Base-by-base conservation (phyloP, 305 asterid genomes). In the Euphrasia arctica region DNA sequence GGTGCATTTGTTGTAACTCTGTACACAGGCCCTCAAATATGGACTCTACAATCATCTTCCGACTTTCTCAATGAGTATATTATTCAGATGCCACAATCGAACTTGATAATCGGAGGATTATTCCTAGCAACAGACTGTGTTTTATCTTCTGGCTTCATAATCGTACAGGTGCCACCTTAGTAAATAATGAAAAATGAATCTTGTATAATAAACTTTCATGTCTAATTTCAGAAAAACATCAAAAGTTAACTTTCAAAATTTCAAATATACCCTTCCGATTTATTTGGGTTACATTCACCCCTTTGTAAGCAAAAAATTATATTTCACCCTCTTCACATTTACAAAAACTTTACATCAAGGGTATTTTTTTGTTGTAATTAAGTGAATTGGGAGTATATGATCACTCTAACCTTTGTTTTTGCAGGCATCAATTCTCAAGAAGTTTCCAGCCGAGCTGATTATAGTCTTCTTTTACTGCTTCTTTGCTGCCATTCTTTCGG, bases 381-480 rank as follows among this genome's bases (percentile, higher is more conserved):
- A 25, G 27, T 25, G 27, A 25, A 25, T 25, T 25, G 27, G 27
- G 27, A 25, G 43, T 39, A 39, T 39, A 39, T 39, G 43, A 39
- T 8, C 43, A 39, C 43, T 39, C 43, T 39, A 39, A 6, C 10
- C 43, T 45, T 45, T 10, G 1, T 25, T 45, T 75, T 56, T 75
- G 49, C 85, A 92, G 96, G 95, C 97, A 25, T 66, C 70, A 55
- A 77, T 87, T 79, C 90, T 92, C 29, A 74, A 65, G 80, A 79
- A 51, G 25, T 87, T 73, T 64, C 90, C 95, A 10, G 95, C 90
- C 8, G 97, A 87, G 82, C 76, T 89, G 80, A 79, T 87, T 63
- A 72, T 89, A 68, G 95, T 89, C 64, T 87, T 82, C 90, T 87
- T 92, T 72, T 92, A 87, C 83, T 84, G 92, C 85, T 82, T 82